Evolutionary conservation across 257 asterid genomes (phyloP), one percentile per base, ranked within the genome.

Genomic region (Jacaranda mimosifolia): DNA sequence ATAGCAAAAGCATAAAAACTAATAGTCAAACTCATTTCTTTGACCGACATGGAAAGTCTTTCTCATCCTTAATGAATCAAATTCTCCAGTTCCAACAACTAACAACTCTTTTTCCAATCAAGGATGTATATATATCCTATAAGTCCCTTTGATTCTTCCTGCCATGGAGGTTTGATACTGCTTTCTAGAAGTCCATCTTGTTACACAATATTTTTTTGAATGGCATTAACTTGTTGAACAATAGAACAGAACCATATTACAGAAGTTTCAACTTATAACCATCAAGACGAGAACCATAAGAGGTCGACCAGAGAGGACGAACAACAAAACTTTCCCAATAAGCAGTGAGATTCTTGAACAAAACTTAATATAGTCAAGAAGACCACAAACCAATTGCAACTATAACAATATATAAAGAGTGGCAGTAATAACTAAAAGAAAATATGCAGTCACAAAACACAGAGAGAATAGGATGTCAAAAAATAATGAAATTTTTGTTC

Each of bases 31-130:
- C 15, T 53, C 38, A 40, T 40, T 63, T 45, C 67, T 79, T 46
- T 39, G 49, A 70, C 32, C 67, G 66, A 56, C 52, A 74, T 21
- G 66, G 45, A 17, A 72, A 63, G 17, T 60, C 42, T 18, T 32
- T 62, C 19, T 55, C 15, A 12, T 39, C 64, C 35, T 5, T 36
- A 26, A 51, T 11, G 75, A 59, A 68, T 65, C 72, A 48, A 21
- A 59, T 39, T 7, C 12, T 26, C 36, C 82, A 62, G 58, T 15
- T 15, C 57, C 12, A 77, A 76, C 63, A 42, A 58, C 17, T n/a
- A 7, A 17, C 42, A 68, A 38, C 62, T 46, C 78, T 58, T 35
- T 69, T 60, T 67, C 21, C 60, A 43, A 65, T 35, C n/a, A 72
- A 7, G 39, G 62, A 36, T 12, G 45, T 57, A 63, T 64, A 6